A percentile compares a stretch with the other conserved stretches of the same genome.
Evolutionary conservation across 23 red algal species (phyloP).

Genomic region (Gracilaria gracilis): DNA sequence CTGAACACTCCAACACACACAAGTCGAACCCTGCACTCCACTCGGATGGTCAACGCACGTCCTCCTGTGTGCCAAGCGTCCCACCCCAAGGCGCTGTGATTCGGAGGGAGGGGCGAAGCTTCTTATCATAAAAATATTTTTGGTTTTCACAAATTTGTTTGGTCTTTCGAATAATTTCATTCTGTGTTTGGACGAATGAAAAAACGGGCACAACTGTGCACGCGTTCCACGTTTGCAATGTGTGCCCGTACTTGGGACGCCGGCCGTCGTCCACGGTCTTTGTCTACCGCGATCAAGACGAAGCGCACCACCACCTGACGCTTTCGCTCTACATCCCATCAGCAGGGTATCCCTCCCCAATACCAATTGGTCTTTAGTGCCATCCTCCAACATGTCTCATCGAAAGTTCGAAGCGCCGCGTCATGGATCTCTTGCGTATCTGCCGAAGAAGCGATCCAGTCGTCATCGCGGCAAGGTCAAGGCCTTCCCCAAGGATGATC

Average conservation of each 20-base stretch:
- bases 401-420: constrained; percentile 97
- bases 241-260: background rate
- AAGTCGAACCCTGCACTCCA: too few relatives aligned
- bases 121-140: too few relatives aligned
- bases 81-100: too few relatives aligned
- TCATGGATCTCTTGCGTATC: constrained; percentile 94
- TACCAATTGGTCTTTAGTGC: background rate
- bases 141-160: too few relatives aligned
- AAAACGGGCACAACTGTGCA: background rate
- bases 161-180: too few relatives aligned
- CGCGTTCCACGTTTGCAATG: background rate
- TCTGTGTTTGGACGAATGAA: too few relatives aligned
- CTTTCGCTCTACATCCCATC: background rate
- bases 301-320: background rate
- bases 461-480: constrained; percentile 94
- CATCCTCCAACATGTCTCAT: constrained; percentile 81
- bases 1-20: too few relatives aligned
- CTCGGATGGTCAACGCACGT: too few relatives aligned
- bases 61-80: too few relatives aligned
- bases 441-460: constrained; percentile 85
- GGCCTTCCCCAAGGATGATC: constrained; percentile 96
- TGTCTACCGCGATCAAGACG: too few relatives aligned
- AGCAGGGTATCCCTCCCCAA: too few relatives aligned
- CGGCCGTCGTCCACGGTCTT: constrained; percentile 14
- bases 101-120: too few relatives aligned